A percentile compares a stretch with the other conserved stretches of the same genome.
These are phyloP conservation scores for Cercophora samala DNA, from an alignment of 495 filamentous ascomycete genomes.

Conservation along the genomic window DNA sequence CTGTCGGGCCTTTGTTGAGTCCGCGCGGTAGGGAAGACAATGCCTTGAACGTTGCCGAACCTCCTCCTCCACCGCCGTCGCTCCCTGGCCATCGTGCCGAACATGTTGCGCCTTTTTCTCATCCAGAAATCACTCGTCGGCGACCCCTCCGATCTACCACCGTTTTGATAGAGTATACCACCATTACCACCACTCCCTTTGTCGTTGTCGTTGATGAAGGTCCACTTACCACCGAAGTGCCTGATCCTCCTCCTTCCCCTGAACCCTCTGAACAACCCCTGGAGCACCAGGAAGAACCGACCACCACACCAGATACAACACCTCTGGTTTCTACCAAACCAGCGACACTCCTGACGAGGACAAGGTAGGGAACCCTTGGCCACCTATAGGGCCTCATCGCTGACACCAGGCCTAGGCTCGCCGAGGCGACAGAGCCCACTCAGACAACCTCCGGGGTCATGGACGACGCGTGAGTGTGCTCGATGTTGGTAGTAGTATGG, in stretches of 20 bases:
- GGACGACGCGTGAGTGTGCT: neutral
- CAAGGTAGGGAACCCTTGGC: neutral
- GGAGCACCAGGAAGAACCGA: neutral
- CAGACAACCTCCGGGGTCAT: neutral
- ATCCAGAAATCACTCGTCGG: neutral
- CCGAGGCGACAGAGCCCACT: neutral
- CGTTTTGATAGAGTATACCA: constrained; percentile 5
- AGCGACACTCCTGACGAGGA: neutral
- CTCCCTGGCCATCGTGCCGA: neutral
- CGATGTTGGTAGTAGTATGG: neutral
- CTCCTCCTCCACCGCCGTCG: neutral
- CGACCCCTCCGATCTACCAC: neutral
- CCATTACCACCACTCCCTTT: neutral
- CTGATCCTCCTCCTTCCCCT: too few species aligned
- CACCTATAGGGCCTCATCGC: neutral
- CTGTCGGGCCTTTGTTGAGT: neutral
- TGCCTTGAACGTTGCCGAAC: neutral
- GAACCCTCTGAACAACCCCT: neutral
- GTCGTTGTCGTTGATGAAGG: neutral
- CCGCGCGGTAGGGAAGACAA: constrained; percentile 4
- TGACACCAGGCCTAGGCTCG: neutral
- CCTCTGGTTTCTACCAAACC: neutral
- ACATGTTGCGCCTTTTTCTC: neutral
- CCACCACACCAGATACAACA: neutral
- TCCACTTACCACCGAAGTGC: neutral